Conservation (phyloP, 2,329 filamentous ascomycete species). For the Colletotrichum destructivum region DNA sequence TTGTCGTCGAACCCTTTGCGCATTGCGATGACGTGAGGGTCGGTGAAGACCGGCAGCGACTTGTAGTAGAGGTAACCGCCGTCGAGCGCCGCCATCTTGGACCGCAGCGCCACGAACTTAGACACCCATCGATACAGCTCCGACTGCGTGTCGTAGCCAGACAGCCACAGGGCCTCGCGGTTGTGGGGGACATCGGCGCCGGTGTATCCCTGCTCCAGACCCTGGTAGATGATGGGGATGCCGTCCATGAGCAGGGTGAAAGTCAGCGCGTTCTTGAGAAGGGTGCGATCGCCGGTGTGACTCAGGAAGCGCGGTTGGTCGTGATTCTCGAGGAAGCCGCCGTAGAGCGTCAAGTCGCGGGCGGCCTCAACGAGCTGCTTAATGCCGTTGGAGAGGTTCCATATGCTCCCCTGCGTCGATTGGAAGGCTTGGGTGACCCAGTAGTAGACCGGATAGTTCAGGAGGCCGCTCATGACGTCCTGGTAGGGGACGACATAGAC, state of each 20-base stretch:
- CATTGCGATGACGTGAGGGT: constrained; percentile 33
- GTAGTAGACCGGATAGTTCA: constrained; percentile 72
- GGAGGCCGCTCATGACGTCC: constrained; percentile 67
- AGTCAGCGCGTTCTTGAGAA: constrained; percentile 73
- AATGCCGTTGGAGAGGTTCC: constrained; percentile 53
- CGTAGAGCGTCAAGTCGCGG: constrained; percentile 37
- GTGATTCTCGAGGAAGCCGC: constrained; percentile 71
- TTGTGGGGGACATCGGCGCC: constrained; percentile 64
- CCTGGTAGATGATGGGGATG: constrained; percentile 76
- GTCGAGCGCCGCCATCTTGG: constrained; percentile 30
- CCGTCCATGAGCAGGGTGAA: constrained; percentile 74
- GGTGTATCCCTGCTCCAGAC: constrained; percentile 74
- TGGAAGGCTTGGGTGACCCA: constrained; percentile 55
- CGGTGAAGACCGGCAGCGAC: constrained; percentile 22
- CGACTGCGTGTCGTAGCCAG: constrained; percentile 60
- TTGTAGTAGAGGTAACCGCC: constrained; percentile 38
- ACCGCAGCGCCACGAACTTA: constrained; percentile 33
- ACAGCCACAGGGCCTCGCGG: constrained; percentile 73
- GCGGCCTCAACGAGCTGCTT: constrained; percentile 23
- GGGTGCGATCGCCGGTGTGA: constrained; percentile 65
- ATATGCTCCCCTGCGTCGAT: constrained; percentile 49
- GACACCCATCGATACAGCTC: constrained; percentile 60
- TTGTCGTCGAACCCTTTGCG: constrained; percentile 35
- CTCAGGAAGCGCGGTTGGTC: constrained; percentile 69
- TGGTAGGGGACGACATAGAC: constrained; percentile 68